Percentiles rank a stretch among this genome's conserved stretches.
phyloP scores from a whole-genome alignment of 305 asterid genomes.

The Andrographis paniculata region DNA sequence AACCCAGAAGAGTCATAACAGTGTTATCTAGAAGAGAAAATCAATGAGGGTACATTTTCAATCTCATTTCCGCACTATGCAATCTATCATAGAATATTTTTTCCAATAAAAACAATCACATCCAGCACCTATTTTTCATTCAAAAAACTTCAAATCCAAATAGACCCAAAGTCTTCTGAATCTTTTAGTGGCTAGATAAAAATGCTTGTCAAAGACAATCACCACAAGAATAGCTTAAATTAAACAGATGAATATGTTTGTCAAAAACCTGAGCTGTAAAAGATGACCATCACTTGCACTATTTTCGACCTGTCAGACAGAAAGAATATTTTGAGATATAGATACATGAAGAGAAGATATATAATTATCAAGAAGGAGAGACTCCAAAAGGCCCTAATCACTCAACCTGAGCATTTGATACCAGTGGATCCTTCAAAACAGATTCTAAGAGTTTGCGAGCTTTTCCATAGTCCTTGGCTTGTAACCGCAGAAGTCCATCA shows the following conservation, averaged over 20 bases:
- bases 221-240: conserved; percentile 7
- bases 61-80: no score
- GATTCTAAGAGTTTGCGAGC: conserved; percentile 80
- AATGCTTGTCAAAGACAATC: neutral
- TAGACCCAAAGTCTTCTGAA: no score
- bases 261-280: conserved; percentile 79
- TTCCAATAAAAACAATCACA: no score
- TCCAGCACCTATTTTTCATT: no score
- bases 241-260: conserved; percentile 15
- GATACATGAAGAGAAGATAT: neutral
- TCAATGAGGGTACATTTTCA: neutral
- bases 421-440: conserved; percentile 82
- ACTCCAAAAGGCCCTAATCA: conserved; percentile 13
- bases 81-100: no score
- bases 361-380: conserved; percentile 14
- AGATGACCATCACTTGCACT: conserved; percentile 83
- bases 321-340: conserved; percentile 8
- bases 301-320: conserved; percentile 55
- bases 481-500: conserved; percentile 80
- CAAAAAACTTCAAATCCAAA: no score
- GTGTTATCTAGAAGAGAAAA: conserved; percentile 15
- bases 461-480: conserved; percentile 75
- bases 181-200: neutral
- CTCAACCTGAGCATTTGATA: conserved; percentile 68
- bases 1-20: conserved; percentile 12